Conservation (phyloP, 768 basidiomycete genomes). For the Suillus fuscotomentosus region DNA sequence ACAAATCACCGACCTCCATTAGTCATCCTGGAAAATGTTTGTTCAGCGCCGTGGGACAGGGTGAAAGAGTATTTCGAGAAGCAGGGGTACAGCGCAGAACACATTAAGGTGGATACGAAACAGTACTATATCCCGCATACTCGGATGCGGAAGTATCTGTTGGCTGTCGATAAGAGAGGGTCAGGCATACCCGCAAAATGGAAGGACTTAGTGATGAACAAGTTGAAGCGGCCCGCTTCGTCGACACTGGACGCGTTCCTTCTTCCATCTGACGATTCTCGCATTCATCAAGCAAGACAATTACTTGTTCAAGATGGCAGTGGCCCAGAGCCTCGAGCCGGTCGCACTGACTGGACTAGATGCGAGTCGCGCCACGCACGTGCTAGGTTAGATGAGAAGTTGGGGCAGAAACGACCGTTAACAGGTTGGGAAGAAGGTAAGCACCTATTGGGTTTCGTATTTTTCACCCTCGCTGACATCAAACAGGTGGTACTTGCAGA, state of each 20-base stretch:
- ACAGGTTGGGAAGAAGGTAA: constrained; percentile 93
- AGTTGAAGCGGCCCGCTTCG: constrained; percentile 81
- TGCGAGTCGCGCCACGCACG: constrained; percentile 92
- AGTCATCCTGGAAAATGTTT: constrained; percentile 96
- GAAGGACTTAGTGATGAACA: constrained; percentile 56
- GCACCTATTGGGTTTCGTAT: constrained; percentile 13
- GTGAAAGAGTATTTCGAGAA: constrained; percentile 77
- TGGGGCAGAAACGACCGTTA: constrained; percentile 82
- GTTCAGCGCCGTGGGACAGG: constrained; percentile 80
- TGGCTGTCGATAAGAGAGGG: constrained; percentile 68
- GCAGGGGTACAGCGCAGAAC: constrained; percentile 73
- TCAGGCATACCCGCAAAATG: constrained; percentile 67
- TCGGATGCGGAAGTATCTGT: constrained; percentile 83
- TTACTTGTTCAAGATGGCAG: constrained; percentile 74
- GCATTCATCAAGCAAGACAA: constrained; percentile 86
- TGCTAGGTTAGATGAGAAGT: constrained; percentile 76
- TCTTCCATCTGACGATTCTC: constrained; percentile 87
- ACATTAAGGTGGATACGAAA: constrained; percentile 77
- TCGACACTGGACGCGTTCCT: constrained; percentile 89
- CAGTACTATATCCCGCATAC: constrained; percentile 95
- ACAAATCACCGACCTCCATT: constrained; percentile 81
- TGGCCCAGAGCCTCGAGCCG: constrained; percentile 63
- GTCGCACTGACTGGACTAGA: constrained; percentile 85
- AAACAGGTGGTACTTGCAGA: constrained; percentile 74
- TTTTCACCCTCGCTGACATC: neutral